These are phyloP conservation scores for Peronosclerospora sorghi DNA, from an alignment of 352 stramenopile genomes.

Conservation along the genomic window DNA sequence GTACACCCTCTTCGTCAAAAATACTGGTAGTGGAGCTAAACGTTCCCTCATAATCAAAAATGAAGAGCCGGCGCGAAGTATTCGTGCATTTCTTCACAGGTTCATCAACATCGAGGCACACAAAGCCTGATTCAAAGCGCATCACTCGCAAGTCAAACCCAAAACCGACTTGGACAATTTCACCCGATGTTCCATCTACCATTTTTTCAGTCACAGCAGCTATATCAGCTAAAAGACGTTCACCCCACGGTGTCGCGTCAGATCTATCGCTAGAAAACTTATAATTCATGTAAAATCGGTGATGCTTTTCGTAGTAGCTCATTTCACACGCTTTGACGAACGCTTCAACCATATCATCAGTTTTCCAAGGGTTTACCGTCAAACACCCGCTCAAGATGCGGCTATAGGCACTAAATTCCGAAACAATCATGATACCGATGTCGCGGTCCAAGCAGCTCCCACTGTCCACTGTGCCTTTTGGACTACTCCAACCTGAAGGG, in stretches of 20 bases:
- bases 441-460: slow-evolving; percentile 14
- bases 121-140: slow-evolving; percentile 91
- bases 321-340: slow-evolving; percentile 58
- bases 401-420: slow-evolving; percentile 94
- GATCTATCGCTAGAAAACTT: slow-evolving; percentile 74
- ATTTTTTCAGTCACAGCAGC: slow-evolving; percentile 62
- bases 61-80: slow-evolving; percentile 76
- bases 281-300: slow-evolving; percentile 64
- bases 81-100: slow-evolving; percentile 74
- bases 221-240: slow-evolving; percentile 91
- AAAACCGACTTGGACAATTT: slow-evolving; percentile 88
- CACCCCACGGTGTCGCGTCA: slow-evolving; percentile 85
- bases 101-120: slow-evolving; percentile 83
- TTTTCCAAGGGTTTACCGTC: slow-evolving; percentile 96
- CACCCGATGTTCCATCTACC: slow-evolving; percentile 20
- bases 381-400: slow-evolving; percentile 94
- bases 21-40: slow-evolving; percentile 71
- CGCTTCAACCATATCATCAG: slow-evolving; percentile 69
- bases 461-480: slow-evolving; percentile 10
- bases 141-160: slow-evolving; percentile 94
- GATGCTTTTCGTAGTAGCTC: slow-evolving; percentile 69
- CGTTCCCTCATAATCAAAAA: slow-evolving; percentile 97
- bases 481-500: slow-evolving; percentile 18
- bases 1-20: slow-evolving; percentile 61
- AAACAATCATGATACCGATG: slow-evolving; percentile 89